Base-by-base conservation (phyloP, 2,329 filamentous ascomycete species). In the Colletotrichum nymphaeae region DNA sequence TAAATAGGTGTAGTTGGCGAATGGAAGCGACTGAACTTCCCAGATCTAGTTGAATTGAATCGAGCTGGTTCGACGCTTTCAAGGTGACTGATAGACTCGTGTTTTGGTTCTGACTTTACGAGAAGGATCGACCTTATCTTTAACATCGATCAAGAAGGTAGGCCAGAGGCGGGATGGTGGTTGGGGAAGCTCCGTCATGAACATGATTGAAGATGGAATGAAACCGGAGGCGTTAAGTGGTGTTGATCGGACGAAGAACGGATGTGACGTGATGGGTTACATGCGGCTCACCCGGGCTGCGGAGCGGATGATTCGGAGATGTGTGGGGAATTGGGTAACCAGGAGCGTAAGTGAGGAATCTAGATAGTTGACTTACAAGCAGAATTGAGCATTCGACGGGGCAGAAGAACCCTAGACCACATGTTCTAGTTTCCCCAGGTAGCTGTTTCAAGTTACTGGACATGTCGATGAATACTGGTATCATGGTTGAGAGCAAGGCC, bases 171-270 rank as follows among this genome's bases (percentile, higher is more conserved):
- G 69, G 69, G 57, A 46, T 46, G 49, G 35, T 35, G n/a, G n/a
- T 63, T 72, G 69, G 64, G 69, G 57, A 67, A 68, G 35, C 52
- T 72, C 69, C 69, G 69, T n/a, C 63, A 5, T 35, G 5, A 42
- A 42, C 5, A 6, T 42, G 42, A 1, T 8, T 46, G 8, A 7
- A 59, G n/a, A 12, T 19, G 8, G 49, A 67, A 8, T 68, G 64
- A 72, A 72, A 63, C 64, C 64, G 64, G 64, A 72, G 28, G 35
- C 12, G 16, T 35, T 3, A 35, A 35, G 9, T n/a, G 6, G 16
- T 49, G 35, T 7, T 26, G 22, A 68, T 68, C 69, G 42, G 64
- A 72, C 46, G 69, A 57, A 53, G 7, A 5, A n/a, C 26, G 14
- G 55, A 35, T 46, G 26, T 35, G 46, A 37, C 35, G 42, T 70